Conservation (phyloP, 164 flowering plant species). For the Vitis amurensis region DNA sequence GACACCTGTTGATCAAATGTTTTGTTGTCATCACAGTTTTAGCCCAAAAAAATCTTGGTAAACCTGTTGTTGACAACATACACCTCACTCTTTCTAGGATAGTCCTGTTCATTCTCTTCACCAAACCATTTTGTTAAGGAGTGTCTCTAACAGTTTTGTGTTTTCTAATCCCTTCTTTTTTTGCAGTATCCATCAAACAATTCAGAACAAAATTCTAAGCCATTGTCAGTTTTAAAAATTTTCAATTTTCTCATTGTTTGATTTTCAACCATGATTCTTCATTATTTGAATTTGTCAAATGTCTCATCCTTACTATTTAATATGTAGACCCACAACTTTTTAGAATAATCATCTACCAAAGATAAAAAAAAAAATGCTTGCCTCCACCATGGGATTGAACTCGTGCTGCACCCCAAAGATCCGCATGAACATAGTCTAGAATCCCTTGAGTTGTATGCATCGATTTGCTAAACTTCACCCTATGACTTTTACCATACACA, state of each 20-base stretch:
- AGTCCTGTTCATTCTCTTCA: neutral
- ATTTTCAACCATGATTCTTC: no score
- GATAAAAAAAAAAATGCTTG: neutral
- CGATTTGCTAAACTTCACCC: neutral
- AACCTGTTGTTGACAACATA: neutral
- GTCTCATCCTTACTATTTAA: no score
- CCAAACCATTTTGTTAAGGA: no score
- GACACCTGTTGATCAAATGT: neutral
- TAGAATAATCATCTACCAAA: neutral
- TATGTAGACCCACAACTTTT: no score
- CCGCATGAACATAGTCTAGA: neutral
- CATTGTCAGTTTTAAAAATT: no score
- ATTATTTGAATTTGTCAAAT: no score
- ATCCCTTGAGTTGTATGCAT: neutral
- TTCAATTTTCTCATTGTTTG: no score
- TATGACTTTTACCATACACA: neutral
- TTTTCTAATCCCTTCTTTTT: neutral
- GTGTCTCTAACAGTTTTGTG: neutral
- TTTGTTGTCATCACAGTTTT: neutral
- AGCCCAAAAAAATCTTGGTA: neutral
- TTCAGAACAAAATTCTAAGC: no score
- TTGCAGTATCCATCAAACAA: neutral
- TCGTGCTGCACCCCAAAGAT: neutral
- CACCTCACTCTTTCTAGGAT: neutral
- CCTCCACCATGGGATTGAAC: neutral